Percentiles rank a stretch among this genome's conserved stretches.
Conservation (phyloP, 164 flowering plant genomes). For the Nymphaea thermarum region DNA sequence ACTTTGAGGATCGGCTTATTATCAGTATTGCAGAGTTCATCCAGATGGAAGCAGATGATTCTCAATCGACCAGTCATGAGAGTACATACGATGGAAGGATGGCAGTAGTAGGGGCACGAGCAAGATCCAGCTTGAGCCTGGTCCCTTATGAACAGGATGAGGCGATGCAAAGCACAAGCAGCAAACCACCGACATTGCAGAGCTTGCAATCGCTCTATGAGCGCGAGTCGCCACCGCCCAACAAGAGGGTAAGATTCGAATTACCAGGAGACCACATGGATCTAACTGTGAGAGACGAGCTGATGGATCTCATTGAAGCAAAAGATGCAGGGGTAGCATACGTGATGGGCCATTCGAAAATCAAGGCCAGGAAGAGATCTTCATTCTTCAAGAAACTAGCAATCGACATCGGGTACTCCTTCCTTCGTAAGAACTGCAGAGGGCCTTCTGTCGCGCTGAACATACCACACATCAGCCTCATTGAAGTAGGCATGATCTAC, state of each 20-base stretch:
- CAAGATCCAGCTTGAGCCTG: slow-evolving; percentile 15
- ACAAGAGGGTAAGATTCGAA: slow-evolving; percentile 29
- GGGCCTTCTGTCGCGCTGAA: slow-evolving; percentile 41
- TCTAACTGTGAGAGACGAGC: slow-evolving; percentile 25
- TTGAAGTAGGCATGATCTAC: slow-evolving; percentile 47
- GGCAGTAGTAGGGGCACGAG: slow-evolving; percentile 34
- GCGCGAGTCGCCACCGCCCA: slow-evolving; percentile 14
- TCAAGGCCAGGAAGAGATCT: slow-evolving; percentile 33
- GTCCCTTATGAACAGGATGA: slow-evolving; percentile 16
- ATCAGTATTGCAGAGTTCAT: slow-evolving; percentile 79
- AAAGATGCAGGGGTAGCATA: slow-evolving; percentile 40
- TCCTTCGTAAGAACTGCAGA: slow-evolving; percentile 43
- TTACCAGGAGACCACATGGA: slow-evolving; percentile 22
- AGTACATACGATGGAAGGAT: slow-evolving; percentile 29
- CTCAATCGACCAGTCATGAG: slow-evolving; percentile 31
- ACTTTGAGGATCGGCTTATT: slow-evolving; percentile 70
- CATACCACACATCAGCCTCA: slow-evolving; percentile 44
- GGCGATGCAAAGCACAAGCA: slow-evolving; percentile 5
- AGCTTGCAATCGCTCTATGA: slow-evolving; percentile 23
- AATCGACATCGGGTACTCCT: slow-evolving; percentile 37
- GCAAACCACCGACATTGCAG: slow-evolving; percentile 26
- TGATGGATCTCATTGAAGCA: slow-evolving; percentile 33
- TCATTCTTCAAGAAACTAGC: slow-evolving; percentile 38
- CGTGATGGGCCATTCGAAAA: slow-evolving; percentile 41
- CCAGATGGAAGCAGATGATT: slow-evolving; percentile 74